Conservation (phyloP, 345 rosid genomes). For the Schrenkiella parvula region DNA sequence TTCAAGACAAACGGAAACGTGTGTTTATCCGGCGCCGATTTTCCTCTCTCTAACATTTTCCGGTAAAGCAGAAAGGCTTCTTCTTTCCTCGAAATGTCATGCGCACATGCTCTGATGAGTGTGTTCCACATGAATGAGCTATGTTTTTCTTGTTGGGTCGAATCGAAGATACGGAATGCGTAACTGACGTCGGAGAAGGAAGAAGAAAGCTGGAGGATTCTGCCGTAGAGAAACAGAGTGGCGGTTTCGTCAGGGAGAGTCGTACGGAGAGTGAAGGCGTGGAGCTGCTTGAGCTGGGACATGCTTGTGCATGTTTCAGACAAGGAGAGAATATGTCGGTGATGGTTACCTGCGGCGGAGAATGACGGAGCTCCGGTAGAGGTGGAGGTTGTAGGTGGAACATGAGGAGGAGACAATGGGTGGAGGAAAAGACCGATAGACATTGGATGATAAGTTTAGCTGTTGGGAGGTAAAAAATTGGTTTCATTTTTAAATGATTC, state of each 20-base stretch:
- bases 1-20: slow-evolving; percentile 83
- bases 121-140: slow-evolving; percentile 88
- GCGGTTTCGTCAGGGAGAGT: slow-evolving; percentile 37
- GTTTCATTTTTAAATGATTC: too few relatives aligned
- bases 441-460: slow-evolving; percentile 7
- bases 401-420: slow-evolving; percentile 33
- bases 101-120: slow-evolving; percentile 68
- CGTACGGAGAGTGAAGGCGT: slow-evolving; percentile 67
- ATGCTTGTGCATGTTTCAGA: slow-evolving; percentile 48
- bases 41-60: slow-evolving; percentile 51
- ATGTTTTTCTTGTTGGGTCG: slow-evolving; percentile 32
- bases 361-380: slow-evolving; percentile 4
- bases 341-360: slow-evolving; percentile 26
- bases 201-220: slow-evolving; percentile 52
- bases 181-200: slow-evolving; percentile 43
- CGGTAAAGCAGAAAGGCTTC: slow-evolving; percentile 47
- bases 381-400: slow-evolving; percentile 16
- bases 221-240: slow-evolving; percentile 51
- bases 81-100: slow-evolving; percentile 43
- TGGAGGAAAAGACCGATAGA: slow-evolving; percentile 30
- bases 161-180: slow-evolving; percentile 50
- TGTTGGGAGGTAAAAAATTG: not conserved
- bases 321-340: slow-evolving; percentile 40
- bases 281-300: slow-evolving; percentile 62
- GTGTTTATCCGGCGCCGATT: slow-evolving; percentile 57